Conservation (phyloP, 768 basidiomycete species). For the Cystofilobasidium bisporidii region DNA sequence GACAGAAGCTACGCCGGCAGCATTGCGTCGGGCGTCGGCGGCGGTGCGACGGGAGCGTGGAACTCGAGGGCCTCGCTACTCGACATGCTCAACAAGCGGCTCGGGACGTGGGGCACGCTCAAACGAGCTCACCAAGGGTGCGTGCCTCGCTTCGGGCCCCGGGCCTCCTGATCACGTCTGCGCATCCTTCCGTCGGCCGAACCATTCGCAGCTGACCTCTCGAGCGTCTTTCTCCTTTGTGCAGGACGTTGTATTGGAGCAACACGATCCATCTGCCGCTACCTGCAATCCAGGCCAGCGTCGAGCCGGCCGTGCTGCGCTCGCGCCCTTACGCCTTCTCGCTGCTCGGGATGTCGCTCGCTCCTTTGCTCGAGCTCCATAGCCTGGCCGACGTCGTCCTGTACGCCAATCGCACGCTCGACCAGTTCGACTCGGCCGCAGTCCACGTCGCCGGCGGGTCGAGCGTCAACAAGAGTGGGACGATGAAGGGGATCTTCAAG, state of each 20-base stretch:
- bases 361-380: slow-evolving; percentile 2
- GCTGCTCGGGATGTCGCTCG: slow-evolving; percentile 13
- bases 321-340: slow-evolving; percentile 10
- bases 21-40: not conserved
- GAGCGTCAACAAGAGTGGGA: not conserved
- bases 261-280: slow-evolving; percentile 6
- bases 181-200: too few species aligned
- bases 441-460: not conserved
- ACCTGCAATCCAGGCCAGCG: not conserved
- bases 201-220: too few species aligned
- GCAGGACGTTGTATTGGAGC: slow-evolving; percentile 7
- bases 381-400: not conserved
- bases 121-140: slow-evolving; percentile 14
- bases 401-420: not conserved
- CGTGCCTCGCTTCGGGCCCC: not conserved
- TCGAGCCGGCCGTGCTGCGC: slow-evolving; percentile 5
- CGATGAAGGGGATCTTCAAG: slow-evolving; percentile 14
- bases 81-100: slow-evolving; percentile 7
- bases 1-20: slow-evolving; percentile 1
- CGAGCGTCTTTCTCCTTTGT: too few species aligned
- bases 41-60: not conserved
- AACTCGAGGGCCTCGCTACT: not conserved
- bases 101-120: slow-evolving; percentile 5
- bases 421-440: slow-evolving; percentile 4
- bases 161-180: too few species aligned